Conservation (phyloP, 495 filamentous ascomycete species). For the Lasiosphaeria ovina region DNA sequence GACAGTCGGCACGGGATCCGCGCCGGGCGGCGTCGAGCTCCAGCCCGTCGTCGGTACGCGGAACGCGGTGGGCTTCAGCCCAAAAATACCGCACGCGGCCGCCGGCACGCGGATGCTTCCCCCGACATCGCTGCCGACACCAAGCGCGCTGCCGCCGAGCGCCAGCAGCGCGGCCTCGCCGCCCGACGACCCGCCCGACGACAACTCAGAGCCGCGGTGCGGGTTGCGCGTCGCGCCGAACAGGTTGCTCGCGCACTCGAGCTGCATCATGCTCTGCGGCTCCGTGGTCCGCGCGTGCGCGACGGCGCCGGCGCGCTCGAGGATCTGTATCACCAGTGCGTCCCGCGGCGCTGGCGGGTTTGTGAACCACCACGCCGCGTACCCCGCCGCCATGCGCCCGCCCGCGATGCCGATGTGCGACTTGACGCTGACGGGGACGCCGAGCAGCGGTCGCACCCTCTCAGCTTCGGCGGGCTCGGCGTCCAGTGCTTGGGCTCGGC, state of each 20-base stretch:
- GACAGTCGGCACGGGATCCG: constrained; percentile 60
- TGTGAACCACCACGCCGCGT: constrained; percentile 52
- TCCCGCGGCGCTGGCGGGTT: constrained; percentile 57
- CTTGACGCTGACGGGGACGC: constrained; percentile 81
- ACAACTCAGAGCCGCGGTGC: not conserved
- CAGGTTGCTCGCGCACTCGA: constrained; percentile 55
- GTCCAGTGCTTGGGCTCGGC: not conserved
- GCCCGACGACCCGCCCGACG: constrained; percentile 11
- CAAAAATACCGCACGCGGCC: constrained; percentile 61
- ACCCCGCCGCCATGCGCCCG: constrained; percentile 71
- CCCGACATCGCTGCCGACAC: constrained; percentile 12
- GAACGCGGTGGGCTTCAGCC: constrained; percentile 58
- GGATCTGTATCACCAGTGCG: constrained; percentile 60
- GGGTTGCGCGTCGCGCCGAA: constrained; percentile 61
- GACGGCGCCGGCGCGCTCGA: constrained; percentile 45
- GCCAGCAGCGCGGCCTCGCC: constrained; percentile 15
- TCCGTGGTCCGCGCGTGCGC: constrained; percentile 51
- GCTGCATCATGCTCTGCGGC: constrained; percentile 59
- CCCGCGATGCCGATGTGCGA: constrained; percentile 73
- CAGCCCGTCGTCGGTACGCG: constrained; percentile 56
- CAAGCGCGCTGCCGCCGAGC: constrained; percentile 9
- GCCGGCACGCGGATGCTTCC: constrained; percentile 53
- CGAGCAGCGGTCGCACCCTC: constrained; percentile 68
- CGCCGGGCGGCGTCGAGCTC: constrained; percentile 48
- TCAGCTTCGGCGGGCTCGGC: not conserved